These are phyloP conservation scores for Shiraia bambusicola DNA, from an alignment of 2,329 filamentous ascomycete genomes.

Conservation along the genomic window DNA sequence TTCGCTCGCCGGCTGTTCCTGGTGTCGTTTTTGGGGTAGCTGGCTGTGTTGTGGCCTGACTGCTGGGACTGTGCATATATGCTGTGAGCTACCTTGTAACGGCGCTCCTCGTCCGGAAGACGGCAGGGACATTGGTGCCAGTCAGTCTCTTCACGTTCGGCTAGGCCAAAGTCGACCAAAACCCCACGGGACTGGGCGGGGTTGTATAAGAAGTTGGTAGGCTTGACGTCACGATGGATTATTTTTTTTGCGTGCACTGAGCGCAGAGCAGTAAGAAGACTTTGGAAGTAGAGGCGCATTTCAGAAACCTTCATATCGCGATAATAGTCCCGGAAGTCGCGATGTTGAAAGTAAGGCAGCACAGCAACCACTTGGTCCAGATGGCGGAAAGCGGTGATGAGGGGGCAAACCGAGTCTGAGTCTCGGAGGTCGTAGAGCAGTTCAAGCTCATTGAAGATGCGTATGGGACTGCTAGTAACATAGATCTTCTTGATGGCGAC, in stretches of 20 bases:
- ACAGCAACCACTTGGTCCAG: conserved; percentile 95
- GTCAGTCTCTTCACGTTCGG: conserved; percentile 72
- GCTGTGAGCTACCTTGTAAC: conserved; percentile 56
- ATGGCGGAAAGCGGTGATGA: conserved; percentile 95
- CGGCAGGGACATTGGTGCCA: conserved; percentile 81
- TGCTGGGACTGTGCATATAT: conserved; percentile 59
- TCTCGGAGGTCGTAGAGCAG: conserved; percentile 83
- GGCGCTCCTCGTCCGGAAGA: conserved; percentile 63
- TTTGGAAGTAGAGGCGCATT: conserved; percentile 86
- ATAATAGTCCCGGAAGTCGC: conserved; percentile 94
- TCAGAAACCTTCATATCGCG: conserved; percentile 83
- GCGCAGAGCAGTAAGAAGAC: conserved; percentile 79
- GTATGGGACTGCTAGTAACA: conserved; percentile 89
- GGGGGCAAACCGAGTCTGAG: conserved; percentile 83
- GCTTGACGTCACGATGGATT: conserved; percentile 93
- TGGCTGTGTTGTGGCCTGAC: conserved; percentile 48
- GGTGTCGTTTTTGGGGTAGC: conserved; percentile 87
- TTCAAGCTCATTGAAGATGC: conserved; percentile 95
- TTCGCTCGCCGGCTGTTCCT: conserved; percentile 88
- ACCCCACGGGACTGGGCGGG: conserved; percentile 78
- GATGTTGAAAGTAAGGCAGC: conserved; percentile 91
- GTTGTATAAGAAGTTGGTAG: conserved; percentile 96
- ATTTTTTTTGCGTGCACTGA: conserved; percentile 84
- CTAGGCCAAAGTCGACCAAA: conserved; percentile 97
- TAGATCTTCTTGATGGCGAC: conserved; percentile 99